These are phyloP conservation scores for Wickerhamiella alocasiicola DNA, from an alignment of 805 yeast genomes.

Conservation along the genomic window DNA sequence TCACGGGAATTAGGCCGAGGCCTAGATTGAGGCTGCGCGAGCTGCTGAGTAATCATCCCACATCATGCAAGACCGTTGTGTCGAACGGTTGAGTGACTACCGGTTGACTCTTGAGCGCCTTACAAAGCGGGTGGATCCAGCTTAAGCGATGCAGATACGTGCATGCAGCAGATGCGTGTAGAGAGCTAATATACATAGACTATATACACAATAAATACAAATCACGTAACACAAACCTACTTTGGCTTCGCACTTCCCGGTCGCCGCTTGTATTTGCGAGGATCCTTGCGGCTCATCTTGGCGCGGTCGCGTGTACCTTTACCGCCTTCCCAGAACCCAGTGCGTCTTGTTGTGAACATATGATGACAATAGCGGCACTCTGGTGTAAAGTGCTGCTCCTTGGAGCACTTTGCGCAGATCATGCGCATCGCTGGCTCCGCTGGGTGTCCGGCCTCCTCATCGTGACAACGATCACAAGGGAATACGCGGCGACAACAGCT, in stretches of 20 bases:
- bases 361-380: constrained; percentile 30
- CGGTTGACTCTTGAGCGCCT: no score
- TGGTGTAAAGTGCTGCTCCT: constrained; percentile 30
- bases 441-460: constrained; percentile 27
- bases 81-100: no score
- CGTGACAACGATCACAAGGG: constrained; percentile 34
- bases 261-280: constrained; percentile 28
- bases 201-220: no score
- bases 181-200: no score
- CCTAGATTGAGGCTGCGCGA: no score
- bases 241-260: background rate
- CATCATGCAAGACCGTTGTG: no score
- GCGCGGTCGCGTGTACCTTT: constrained; percentile 31
- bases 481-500: constrained; percentile 32
- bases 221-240: no score
- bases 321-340: constrained; percentile 37
- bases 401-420: constrained; percentile 33
- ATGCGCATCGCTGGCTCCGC: constrained; percentile 30
- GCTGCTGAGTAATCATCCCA: no score
- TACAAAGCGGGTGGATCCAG: no score
- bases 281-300: constrained; percentile 32
- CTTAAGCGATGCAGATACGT: no score
- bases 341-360: constrained; percentile 24
- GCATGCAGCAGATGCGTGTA: no score
- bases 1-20: no score